Conservation (phyloP, 176 grass and related monocot species). For the Avena atlantica region DNA sequence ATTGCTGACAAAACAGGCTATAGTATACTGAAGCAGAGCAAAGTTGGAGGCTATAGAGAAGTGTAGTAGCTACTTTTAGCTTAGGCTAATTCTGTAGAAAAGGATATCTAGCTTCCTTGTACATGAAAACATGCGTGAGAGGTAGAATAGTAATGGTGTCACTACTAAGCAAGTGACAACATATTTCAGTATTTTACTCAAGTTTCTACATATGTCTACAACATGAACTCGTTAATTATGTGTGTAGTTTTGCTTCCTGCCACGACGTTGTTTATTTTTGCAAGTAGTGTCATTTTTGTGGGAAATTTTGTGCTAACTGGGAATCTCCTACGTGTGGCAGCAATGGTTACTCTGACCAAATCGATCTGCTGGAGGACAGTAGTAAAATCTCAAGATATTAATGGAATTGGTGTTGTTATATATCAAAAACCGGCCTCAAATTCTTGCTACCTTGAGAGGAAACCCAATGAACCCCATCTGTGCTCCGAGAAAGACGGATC, state of each 20-base stretch:
- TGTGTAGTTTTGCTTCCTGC: conserved; percentile 20
- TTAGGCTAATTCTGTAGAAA: neutral
- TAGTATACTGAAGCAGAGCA: neutral
- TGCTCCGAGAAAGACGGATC: conserved; percentile 57
- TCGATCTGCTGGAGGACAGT: conserved; percentile 92
- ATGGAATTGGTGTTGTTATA: conserved; percentile 90
- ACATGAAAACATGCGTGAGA: neutral
- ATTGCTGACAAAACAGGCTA: neutral
- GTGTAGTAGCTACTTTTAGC: neutral
- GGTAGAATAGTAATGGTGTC: neutral
- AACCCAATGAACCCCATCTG: conserved; percentile 52
- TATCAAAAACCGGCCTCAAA: conserved; percentile 79
- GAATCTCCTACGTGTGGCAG: conserved; percentile 49
- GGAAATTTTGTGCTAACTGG: conserved; percentile 7
- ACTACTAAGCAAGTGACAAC: neutral
- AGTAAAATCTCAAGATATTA: conserved; percentile 67
- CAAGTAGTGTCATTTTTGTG: neutral
- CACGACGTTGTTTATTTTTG: neutral
- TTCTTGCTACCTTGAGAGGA: conserved; percentile 76
- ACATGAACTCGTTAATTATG: neutral
- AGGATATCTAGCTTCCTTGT: neutral
- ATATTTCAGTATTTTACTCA: neutral
- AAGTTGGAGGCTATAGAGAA: neutral
- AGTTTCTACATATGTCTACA: conserved; percentile 18
- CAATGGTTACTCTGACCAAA: conserved; percentile 85